phyloP scores from a whole-genome alignment of 345 rosid genomes.

The Abelmoschus esculentus region DNA sequence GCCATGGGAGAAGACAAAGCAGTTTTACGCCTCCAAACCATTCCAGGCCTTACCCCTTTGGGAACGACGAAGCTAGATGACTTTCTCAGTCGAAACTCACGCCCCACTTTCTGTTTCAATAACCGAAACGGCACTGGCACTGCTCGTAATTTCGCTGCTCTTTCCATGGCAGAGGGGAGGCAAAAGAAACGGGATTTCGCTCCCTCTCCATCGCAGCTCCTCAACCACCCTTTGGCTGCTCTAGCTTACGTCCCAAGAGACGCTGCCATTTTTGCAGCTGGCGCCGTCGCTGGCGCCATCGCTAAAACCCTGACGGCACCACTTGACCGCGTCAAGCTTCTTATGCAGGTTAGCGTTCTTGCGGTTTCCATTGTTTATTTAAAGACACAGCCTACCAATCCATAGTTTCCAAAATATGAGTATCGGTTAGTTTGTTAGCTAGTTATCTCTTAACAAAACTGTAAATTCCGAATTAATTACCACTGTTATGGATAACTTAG shows the following conservation, averaged over 20 bases:
- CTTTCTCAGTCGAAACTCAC: slow-evolving; percentile 21
- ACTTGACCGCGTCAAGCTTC: slow-evolving; percentile 90
- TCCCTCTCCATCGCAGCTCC: slow-evolving; percentile 55
- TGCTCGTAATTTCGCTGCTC: slow-evolving; percentile 46
- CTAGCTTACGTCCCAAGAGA: slow-evolving; percentile 61
- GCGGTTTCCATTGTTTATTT: not conserved
- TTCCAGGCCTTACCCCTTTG: slow-evolving; percentile 27
- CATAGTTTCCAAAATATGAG: no score
- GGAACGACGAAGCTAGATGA: not conserved
- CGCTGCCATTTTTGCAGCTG: slow-evolving; percentile 77
- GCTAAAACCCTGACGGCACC: slow-evolving; percentile 95
- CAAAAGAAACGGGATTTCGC: slow-evolving; percentile 34
- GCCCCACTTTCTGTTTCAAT: slow-evolving; percentile 2
- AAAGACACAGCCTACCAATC: no score
- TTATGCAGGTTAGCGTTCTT: slow-evolving; percentile 64
- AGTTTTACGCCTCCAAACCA: slow-evolving; percentile 19
- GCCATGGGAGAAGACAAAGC: slow-evolving; percentile 33
- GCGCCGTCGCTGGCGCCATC: slow-evolving; percentile 85
- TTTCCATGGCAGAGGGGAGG: slow-evolving; percentile 52
- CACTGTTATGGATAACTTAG: no score
- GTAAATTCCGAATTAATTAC: not conserved
- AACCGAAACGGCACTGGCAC: not conserved
- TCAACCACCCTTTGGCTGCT: slow-evolving; percentile 63
- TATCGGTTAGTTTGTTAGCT: not conserved
- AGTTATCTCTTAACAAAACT: not conserved